Evolutionary conservation across 2,329 filamentous ascomycete species (phyloP).

Genomic region (Ophiocordyceps australis): DNA sequence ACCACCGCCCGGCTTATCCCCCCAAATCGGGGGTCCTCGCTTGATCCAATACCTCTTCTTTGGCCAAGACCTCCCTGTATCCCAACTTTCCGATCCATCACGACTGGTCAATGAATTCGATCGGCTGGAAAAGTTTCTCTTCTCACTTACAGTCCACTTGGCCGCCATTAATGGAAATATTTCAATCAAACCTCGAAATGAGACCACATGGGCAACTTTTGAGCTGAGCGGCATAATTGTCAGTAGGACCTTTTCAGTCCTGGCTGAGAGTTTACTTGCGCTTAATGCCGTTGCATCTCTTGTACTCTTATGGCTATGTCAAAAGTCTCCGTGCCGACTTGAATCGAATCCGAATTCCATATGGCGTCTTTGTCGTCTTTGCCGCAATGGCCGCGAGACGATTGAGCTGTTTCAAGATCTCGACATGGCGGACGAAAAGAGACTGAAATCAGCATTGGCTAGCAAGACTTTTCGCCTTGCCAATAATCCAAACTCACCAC

Average conservation of each 20-base stretch:
- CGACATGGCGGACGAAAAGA: slow-evolving; percentile 5
- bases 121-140: too few species aligned
- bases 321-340: slow-evolving; percentile 3
- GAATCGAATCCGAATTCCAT: slow-evolving; percentile 10
- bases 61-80: too few species aligned
- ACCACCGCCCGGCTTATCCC: too few species aligned
- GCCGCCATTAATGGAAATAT: too few species aligned
- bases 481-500: too few species aligned
- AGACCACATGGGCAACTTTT: slow-evolving; percentile 3
- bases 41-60: too few species aligned
- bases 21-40: too few species aligned
- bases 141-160: too few species aligned
- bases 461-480: slow-evolving; percentile 5
- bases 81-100: too few species aligned
- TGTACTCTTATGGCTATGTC: slow-evolving; percentile 5
- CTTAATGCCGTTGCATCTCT: slow-evolving; percentile 6
- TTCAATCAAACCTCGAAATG: too few species aligned
- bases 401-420: slow-evolving; percentile 1
- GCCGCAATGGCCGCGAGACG: slow-evolving; percentile 4
- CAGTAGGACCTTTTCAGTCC: slow-evolving; percentile 11
- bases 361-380: slow-evolving; percentile 4
- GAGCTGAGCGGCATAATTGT: slow-evolving; percentile 11
- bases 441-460: slow-evolving; percentile 1
- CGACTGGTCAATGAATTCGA: too few species aligned
- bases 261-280: slow-evolving; percentile 10